A percentile compares a stretch with the other conserved stretches of the same genome.
phyloP scores from a whole-genome alignment of 192 early-diverging fungal genomes.

The Backusella tuberculispora region DNA sequence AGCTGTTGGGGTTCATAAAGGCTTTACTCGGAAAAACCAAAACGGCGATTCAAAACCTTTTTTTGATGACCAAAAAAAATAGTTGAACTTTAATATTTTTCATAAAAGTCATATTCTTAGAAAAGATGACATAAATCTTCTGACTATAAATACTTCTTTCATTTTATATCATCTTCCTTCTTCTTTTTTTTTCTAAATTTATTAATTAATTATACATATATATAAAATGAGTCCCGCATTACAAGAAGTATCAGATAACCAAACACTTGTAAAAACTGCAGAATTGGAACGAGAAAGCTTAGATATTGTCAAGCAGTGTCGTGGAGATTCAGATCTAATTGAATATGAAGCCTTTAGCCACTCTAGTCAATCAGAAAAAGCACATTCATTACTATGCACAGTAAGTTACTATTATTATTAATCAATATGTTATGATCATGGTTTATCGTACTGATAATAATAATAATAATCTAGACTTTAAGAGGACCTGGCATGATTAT shows the following conservation, averaged over 20 bases:
- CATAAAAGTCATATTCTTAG: background rate
- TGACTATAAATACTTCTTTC: background rate
- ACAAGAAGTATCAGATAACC: background rate
- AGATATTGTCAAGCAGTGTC: conserved; percentile 31
- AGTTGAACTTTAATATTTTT: background rate
- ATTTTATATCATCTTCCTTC: background rate
- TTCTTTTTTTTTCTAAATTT: background rate
- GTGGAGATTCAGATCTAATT: conserved; percentile 22
- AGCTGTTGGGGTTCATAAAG: background rate
- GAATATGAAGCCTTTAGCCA: conserved; percentile 34
- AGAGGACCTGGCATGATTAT: conserved; percentile 60
- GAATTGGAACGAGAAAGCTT: conserved; percentile 28
- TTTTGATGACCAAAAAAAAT: conserved; percentile 4
- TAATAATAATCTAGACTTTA: conserved; percentile 35
- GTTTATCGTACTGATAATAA: background rate
- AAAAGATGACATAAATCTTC: background rate
- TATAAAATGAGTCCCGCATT: background rate
- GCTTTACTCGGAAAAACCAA: background rate
- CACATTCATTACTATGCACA: conserved; percentile 37
- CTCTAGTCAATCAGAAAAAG: conserved; percentile 19
- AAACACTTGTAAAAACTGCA: conserved; percentile 3
- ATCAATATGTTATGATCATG: background rate
- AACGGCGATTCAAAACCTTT: background rate
- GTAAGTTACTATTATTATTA: conserved; percentile 15
- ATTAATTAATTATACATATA: background rate